phyloP scores from a whole-genome alignment of 139 green algal species.

The Monoraphidium neglectum region DNA sequence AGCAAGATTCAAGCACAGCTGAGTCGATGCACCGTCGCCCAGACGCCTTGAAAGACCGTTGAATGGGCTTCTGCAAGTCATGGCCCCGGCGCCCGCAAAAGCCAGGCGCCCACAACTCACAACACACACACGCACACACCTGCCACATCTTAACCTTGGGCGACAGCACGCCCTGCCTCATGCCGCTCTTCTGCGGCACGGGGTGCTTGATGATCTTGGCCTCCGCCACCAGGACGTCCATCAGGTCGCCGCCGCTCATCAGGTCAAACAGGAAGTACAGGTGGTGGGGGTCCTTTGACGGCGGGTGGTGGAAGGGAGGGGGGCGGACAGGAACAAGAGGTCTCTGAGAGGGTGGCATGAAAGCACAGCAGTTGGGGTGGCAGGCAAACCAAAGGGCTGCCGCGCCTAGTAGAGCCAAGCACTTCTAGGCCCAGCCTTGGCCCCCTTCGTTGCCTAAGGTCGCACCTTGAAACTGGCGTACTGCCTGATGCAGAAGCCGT shows the following conservation, averaged over 20 bases:
- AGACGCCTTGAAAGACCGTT: too few relatives aligned
- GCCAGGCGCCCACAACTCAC: too few relatives aligned
- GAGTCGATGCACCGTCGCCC: too few relatives aligned
- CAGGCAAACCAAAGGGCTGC: not conserved
- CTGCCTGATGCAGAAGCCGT: slow-evolving; percentile 89
- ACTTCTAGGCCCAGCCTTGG: not conserved
- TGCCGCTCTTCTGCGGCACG: slow-evolving; percentile 44
- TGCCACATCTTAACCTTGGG: slow-evolving; percentile 75
- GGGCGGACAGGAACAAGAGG: too few relatives aligned
- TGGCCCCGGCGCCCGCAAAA: too few relatives aligned
- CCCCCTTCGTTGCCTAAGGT: too few relatives aligned
- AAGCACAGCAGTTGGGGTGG: not conserved
- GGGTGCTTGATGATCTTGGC: slow-evolving; percentile 78
- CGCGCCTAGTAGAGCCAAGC: not conserved
- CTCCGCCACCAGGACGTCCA: slow-evolving; percentile 92
- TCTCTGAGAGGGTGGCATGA: too few relatives aligned
- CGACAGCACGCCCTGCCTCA: slow-evolving; percentile 51
- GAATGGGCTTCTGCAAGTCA: too few relatives aligned
- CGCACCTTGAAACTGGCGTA: slow-evolving; percentile 78
- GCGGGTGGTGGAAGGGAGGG: too few relatives aligned
- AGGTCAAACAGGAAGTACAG: slow-evolving; percentile 96
- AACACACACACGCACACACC: too few relatives aligned
- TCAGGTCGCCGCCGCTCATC: slow-evolving; percentile 93
- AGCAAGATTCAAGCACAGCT: too few relatives aligned
- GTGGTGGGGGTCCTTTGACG: slow-evolving; percentile 76